Percentiles rank a stretch among this genome's conserved stretches.
Evolutionary conservation across 495 filamentous ascomycete genomes (phyloP).

Genomic region (Podospora pseudopauciseta): DNA sequence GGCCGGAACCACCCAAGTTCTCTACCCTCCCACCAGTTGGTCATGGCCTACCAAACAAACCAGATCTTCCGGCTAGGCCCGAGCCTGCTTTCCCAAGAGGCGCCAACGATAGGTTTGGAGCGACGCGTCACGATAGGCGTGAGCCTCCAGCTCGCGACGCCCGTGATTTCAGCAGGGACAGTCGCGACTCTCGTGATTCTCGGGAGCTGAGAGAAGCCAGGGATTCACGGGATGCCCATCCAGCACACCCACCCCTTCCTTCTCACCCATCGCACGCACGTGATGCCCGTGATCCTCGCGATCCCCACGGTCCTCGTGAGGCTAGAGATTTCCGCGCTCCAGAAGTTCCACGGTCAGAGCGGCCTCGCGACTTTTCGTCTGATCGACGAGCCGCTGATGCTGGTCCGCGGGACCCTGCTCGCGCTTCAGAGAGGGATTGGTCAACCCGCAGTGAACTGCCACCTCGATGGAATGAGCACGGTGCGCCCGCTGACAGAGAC

Average conservation of each 20-base stretch:
- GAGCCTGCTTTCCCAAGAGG: slow-evolving; percentile 38
- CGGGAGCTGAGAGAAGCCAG: slow-evolving; percentile 29
- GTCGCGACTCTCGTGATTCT: slow-evolving; percentile 35
- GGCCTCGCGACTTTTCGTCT: slow-evolving; percentile 29
- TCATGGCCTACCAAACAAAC: slow-evolving; percentile 37
- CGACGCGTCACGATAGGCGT: slow-evolving; percentile 31
- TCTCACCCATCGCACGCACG: slow-evolving; percentile 1
- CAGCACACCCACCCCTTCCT: neutral
- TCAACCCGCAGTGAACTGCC: slow-evolving; percentile 32
- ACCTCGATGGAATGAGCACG: slow-evolving; percentile 31
- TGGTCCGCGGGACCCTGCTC: slow-evolving; percentile 29
- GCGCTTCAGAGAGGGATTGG: slow-evolving; percentile 34
- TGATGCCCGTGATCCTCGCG: neutral
- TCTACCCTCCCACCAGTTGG: slow-evolving; percentile 34
- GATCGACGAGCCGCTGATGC: slow-evolving; percentile 29
- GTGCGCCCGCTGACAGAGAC: slow-evolving; percentile 34
- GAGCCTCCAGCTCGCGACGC: slow-evolving; percentile 24
- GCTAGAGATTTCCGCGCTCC: slow-evolving; percentile 33
- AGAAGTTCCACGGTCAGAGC: slow-evolving; percentile 28
- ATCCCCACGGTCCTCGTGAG: slow-evolving; percentile 31
- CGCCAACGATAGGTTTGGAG: slow-evolving; percentile 31
- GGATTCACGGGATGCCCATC: slow-evolving; percentile 22
- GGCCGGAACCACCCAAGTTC: slow-evolving; percentile 31
- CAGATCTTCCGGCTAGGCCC: slow-evolving; percentile 42
- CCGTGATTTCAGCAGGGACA: slow-evolving; percentile 9